These are phyloP conservation scores for Ashbya aceris DNA, from an alignment of 1,139 yeast species.

Conservation along the genomic window DNA sequence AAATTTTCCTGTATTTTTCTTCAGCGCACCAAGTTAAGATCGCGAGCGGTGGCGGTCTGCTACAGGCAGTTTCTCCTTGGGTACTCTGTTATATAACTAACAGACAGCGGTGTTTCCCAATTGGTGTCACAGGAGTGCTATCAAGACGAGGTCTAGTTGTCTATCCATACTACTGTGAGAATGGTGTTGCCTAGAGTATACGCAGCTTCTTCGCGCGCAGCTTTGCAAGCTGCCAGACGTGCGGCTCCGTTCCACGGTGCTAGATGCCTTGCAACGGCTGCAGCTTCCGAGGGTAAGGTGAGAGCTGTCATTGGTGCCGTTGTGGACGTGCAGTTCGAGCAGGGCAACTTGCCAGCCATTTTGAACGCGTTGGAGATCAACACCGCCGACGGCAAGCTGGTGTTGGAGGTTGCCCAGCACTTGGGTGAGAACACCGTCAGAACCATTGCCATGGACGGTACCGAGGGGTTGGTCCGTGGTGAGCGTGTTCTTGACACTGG, in stretches of 20 bases:
- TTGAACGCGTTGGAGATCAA: constrained; percentile 91
- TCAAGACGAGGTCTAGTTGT: constrained; percentile 5
- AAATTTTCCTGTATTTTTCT: neutral
- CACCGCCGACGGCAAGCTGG: constrained; percentile 59
- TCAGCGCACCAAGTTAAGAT: neutral
- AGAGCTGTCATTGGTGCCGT: constrained; percentile 99
- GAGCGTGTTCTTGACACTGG: constrained; percentile 88
- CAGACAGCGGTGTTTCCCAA: neutral
- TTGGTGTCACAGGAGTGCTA: neutral
- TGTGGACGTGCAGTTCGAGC: constrained; percentile 98
- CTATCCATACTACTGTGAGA: constrained; percentile 3
- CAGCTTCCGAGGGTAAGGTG: constrained; percentile 78
- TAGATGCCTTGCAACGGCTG: constrained; percentile 84
- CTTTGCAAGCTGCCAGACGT: constrained; percentile 84
- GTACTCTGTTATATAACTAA: neutral
- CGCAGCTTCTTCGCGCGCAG: constrained; percentile 83
- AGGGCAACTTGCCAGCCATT: constrained; percentile 94
- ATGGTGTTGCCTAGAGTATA: constrained; percentile 88
- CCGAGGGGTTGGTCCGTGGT: constrained; percentile 99
- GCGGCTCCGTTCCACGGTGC: constrained; percentile 51
- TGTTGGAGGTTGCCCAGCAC: constrained; percentile 98
- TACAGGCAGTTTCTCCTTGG: neutral
- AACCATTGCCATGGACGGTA: constrained; percentile 99
- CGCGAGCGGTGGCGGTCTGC: neutral
- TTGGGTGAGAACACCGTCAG: constrained; percentile 99